phyloP scores from a whole-genome alignment of 495 filamentous ascomycete genomes.

The Penicillium pulvis region DNA sequence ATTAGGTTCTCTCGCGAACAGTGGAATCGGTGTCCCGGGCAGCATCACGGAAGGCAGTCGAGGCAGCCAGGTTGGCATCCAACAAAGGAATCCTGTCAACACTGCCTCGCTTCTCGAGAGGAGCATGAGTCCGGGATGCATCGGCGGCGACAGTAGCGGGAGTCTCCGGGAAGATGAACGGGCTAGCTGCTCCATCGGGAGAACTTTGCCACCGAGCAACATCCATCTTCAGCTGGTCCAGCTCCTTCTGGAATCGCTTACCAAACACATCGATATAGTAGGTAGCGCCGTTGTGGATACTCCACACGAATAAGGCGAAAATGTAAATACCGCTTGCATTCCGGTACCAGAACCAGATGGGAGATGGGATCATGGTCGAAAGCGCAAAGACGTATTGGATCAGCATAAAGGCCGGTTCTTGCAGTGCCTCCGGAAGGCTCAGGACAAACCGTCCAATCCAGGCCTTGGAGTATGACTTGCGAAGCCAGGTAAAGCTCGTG shows the following conservation, averaged over 20 bases:
- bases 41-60: constrained; percentile 28
- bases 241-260: constrained; percentile 92
- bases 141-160: constrained; percentile 21
- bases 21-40: constrained; percentile 10
- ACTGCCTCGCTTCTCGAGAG: constrained; percentile 34
- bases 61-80: constrained; percentile 31
- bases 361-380: constrained; percentile 89
- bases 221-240: constrained; percentile 86
- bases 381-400: constrained; percentile 93
- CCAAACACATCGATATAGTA: constrained; percentile 98
- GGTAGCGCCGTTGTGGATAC: constrained; percentile 91
- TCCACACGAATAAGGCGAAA: constrained; percentile 80
- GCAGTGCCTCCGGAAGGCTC: constrained; percentile 68
- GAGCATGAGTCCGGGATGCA: constrained; percentile 8
- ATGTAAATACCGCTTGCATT: constrained; percentile 80
- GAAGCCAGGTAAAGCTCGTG: constrained; percentile 97
- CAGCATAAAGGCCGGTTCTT: constrained; percentile 91
- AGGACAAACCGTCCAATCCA: constrained; percentile 88
- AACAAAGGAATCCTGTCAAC: constrained; percentile 47
- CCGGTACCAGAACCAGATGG: constrained; percentile 91
- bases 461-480: constrained; percentile 80
- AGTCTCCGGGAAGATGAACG: constrained; percentile 30
- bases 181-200: constrained; percentile 40
- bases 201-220: constrained; percentile 83
- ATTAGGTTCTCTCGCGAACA: constrained; percentile 31